Evolutionary conservation across 768 basidiomycete genomes (phyloP), one percentile per base, ranked within the genome.

Genomic region (Calocybe indica): DNA sequence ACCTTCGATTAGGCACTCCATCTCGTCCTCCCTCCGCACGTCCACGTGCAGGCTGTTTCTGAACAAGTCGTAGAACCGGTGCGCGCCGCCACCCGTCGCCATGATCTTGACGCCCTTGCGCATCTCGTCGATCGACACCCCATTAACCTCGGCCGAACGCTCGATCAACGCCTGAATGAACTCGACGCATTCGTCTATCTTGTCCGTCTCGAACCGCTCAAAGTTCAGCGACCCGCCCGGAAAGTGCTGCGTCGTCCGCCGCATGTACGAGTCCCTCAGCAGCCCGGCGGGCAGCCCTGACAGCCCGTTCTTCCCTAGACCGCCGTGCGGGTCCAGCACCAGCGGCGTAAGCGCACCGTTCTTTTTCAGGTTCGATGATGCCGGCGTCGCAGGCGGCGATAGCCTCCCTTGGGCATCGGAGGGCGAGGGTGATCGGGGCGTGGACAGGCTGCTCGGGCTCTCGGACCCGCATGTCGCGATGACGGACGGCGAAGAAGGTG

Each of bases 211-310:
- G 72, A 97, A 99, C 28, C 94, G 85, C 64, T 91, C 92, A 60
- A 98, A 99, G 68, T 97, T 99, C 62, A 99, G 81, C 41, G 92
- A 90, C 2, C 96, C 96, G 11, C 96, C 96, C 3, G 94, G 93
- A 57, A 96, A 88, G 60, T 95, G 89, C 54, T 87, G 80, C 43
- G 81, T 76, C 15, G 81, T 81, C 44, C 81, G 80, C 51, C 82
- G 82, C 37, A 89, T 76, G 50, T 85, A 78, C 46, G 78, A 78
- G 46, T 82, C 80, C 49, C 78, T 82, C 45, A 83, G 68, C 32
- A 82, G 61, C 34, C 66, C 68, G 49, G 67, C 66, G 47, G 68
- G 64, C 30, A 76, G 62, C 14, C 63, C 65, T 30, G 64, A 67
- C 13, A 72, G 59, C 22, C 64, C 65, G 41, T 63, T 56, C 37